Conservation (phyloP, 2,329 filamentous ascomycete species). For the Hypomyces perniciosus region DNA sequence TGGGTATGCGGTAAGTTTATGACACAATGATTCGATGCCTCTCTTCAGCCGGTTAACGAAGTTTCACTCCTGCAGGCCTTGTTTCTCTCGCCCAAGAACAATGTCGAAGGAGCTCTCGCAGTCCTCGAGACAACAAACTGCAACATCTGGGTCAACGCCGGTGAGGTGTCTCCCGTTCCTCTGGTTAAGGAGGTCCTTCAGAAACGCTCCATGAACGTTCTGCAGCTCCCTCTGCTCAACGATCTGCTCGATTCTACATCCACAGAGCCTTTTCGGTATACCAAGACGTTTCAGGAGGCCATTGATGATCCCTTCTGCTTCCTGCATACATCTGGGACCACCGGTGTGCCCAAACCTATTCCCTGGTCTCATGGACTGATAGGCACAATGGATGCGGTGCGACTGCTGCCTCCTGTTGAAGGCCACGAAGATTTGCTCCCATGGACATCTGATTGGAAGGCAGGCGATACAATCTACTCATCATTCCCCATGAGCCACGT, state of each 20-base stretch:
- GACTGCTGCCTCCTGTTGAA: conserved; percentile 26
- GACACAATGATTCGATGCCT: not conserved
- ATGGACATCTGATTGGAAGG: conserved; percentile 24
- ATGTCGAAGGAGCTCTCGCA: conserved; percentile 24
- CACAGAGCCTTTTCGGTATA: conserved; percentile 24
- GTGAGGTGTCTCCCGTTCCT: conserved; percentile 7
- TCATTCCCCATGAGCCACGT: conserved; percentile 33
- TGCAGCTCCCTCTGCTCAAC: not conserved
- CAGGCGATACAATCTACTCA: conserved; percentile 26
- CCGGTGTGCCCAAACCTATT: conserved; percentile 37
- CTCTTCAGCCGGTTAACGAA: too few relatives aligned
- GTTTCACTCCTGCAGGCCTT: not conserved
- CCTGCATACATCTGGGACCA: conserved; percentile 38
- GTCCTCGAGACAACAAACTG: conserved; percentile 28
- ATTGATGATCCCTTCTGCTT: conserved; percentile 30
- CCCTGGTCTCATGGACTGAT: conserved; percentile 27
- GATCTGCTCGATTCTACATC: conserved; percentile 1
- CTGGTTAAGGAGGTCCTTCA: not conserved
- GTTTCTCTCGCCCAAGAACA: conserved; percentile 26
- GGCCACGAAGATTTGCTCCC: conserved; percentile 24
- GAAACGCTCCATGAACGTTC: not conserved
- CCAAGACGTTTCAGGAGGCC: conserved; percentile 28
- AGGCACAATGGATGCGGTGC: conserved; percentile 31
- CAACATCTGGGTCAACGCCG: conserved; percentile 24
- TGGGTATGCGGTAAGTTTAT: conserved; percentile 24